A percentile compares a stretch with the other conserved stretches of the same genome.
These are phyloP conservation scores for Sarcodon aspratus DNA, from an alignment of 768 basidiomycete genomes.

Conservation along the genomic window DNA sequence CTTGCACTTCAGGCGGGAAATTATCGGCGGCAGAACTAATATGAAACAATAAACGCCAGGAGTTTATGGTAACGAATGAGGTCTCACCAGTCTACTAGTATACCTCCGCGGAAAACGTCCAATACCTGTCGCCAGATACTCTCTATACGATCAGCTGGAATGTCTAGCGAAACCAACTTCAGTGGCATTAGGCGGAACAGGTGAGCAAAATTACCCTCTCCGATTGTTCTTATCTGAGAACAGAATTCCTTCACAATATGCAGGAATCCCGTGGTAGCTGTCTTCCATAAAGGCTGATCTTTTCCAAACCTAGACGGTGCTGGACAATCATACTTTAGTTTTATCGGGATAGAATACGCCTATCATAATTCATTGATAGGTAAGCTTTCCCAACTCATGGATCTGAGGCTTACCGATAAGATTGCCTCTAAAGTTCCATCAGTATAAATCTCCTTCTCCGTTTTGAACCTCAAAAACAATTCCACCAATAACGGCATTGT, in stretches of 20 bases:
- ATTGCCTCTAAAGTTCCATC: constrained; percentile 83
- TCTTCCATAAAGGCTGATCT: constrained; percentile 89
- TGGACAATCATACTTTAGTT: constrained; percentile 92
- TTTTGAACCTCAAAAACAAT: constrained; percentile 61
- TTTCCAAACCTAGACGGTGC: constrained; percentile 79
- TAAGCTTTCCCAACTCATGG: neutral
- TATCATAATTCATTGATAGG: constrained; percentile 14
- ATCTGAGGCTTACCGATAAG: constrained; percentile 42
- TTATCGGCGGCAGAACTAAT: constrained; percentile 43
- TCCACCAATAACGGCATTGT: constrained; percentile 76
- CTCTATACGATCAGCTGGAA: constrained; percentile 57
- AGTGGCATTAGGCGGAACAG: neutral
- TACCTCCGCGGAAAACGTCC: constrained; percentile 71
- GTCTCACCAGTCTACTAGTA: constrained; percentile 75
- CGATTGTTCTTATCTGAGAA: constrained; percentile 36
- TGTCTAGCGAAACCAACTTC: constrained; percentile 21
- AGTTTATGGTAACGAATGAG: neutral
- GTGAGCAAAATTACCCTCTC: constrained; percentile 27
- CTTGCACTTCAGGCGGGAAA: constrained; percentile 55
- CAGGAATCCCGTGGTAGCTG: constrained; percentile 75
- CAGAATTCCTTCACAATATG: constrained; percentile 60
- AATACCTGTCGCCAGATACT: constrained; percentile 80
- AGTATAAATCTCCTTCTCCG: constrained; percentile 47
- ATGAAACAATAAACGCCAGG: neutral
- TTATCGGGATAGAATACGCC: constrained; percentile 87